A percentile compares a stretch with the other conserved stretches of the same genome.
Evolutionary conservation across 768 basidiomycete genomes (phyloP).

Genomic region (Boletus insuetus): DNA sequence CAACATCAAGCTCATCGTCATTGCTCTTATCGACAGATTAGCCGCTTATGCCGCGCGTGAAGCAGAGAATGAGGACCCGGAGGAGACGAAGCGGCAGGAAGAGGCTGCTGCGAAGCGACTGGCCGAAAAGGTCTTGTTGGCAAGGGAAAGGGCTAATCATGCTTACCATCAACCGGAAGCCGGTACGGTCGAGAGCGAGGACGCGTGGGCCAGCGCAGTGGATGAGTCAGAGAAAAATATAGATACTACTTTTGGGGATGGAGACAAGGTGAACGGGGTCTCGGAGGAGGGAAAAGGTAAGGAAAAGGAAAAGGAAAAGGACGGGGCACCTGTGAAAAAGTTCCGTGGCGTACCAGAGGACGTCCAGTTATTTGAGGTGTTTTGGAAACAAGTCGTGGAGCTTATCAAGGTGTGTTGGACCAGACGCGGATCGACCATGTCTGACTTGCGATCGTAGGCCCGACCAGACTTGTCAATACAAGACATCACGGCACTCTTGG

Average conservation of each 20-base stretch:
- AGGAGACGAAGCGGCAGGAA: slow-evolving; percentile 90
- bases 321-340: slow-evolving; percentile 59
- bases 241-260: not conserved
- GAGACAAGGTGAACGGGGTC: slow-evolving; percentile 18
- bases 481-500: slow-evolving; percentile 93
- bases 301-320: slow-evolving; percentile 67
- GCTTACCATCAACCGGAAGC: slow-evolving; percentile 41
- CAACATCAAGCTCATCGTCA: slow-evolving; percentile 98
- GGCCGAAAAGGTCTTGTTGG: slow-evolving; percentile 79
- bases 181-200: slow-evolving; percentile 19
- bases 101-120: slow-evolving; percentile 88
- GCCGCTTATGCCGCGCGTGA: slow-evolving; percentile 96
- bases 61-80: slow-evolving; percentile 94
- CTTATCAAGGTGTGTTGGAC: slow-evolving; percentile 78
- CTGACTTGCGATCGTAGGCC: slow-evolving; percentile 51
- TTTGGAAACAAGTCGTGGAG: slow-evolving; percentile 98
- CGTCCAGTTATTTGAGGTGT: slow-evolving; percentile 95
- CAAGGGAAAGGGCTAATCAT: slow-evolving; percentile 58
- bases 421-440: not conserved
- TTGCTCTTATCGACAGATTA: slow-evolving; percentile 92
- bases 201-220: slow-evolving; percentile 25
- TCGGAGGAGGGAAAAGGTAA: slow-evolving; percentile 37
- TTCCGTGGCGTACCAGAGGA: slow-evolving; percentile 95
- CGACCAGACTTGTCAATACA: slow-evolving; percentile 97
- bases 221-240: slow-evolving; percentile 22